A percentile compares a stretch with the other conserved stretches of the same genome.
phyloP scores from a whole-genome alignment of 148 eudicot species.

The Amaranthus hypochondriacus region DNA sequence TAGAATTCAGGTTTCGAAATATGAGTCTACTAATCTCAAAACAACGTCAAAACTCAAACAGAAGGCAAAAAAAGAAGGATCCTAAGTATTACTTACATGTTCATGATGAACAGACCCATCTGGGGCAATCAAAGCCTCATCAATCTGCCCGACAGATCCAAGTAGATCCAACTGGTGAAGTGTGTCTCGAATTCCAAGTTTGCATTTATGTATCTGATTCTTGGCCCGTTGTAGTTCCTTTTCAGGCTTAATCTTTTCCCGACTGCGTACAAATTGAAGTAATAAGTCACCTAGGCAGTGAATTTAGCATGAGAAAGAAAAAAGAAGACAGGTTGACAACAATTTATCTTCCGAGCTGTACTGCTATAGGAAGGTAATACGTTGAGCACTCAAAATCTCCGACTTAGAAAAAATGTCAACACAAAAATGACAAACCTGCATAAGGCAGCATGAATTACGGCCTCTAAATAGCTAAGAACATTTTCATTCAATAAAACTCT shows the following conservation, averaged over 20 bases:
- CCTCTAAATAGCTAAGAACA: too few relatives aligned
- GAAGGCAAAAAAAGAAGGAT: slow-evolving; percentile 4
- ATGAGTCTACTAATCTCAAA: slow-evolving; percentile 1
- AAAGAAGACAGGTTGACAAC: not conserved
- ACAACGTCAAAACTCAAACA: not conserved
- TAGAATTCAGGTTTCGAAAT: not conserved
- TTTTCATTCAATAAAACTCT: too few relatives aligned
- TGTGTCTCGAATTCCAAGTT: slow-evolving; percentile 88
- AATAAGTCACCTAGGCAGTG: not conserved
- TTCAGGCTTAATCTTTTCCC: slow-evolving; percentile 88
- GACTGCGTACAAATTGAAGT: slow-evolving; percentile 38
- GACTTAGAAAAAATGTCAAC: not conserved
- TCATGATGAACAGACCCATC: slow-evolving; percentile 98
- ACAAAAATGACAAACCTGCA: not conserved
- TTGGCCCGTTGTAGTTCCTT: slow-evolving; percentile 81
- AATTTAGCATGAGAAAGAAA: not conserved
- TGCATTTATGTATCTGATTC: slow-evolving; percentile 75
- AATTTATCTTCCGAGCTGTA: not conserved
- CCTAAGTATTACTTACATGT: slow-evolving; percentile 50
- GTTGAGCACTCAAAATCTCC: slow-evolving; percentile 1
- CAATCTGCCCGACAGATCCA: slow-evolving; percentile 78
- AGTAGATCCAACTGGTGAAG: slow-evolving; percentile 77
- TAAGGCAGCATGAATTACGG: too few relatives aligned
- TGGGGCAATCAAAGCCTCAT: slow-evolving; percentile 58
- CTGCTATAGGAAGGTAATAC: not conserved